Evolutionary conservation across 2,329 filamentous ascomycete species (phyloP).

Genomic region (Claviceps capensis): DNA sequence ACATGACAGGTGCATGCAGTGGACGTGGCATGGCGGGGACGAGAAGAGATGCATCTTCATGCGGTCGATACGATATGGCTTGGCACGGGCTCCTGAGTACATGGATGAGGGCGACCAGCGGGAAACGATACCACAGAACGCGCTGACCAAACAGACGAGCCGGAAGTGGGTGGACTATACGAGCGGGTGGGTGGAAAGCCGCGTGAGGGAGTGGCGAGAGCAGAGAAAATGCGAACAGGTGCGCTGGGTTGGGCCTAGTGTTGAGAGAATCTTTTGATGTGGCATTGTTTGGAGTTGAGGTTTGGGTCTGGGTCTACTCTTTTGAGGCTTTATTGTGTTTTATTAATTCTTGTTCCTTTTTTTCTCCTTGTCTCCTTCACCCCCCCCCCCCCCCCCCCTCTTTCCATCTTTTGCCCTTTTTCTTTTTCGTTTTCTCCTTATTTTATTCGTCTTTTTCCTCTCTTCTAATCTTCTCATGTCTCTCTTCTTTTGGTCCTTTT

Average conservation of each 20-base stretch:
- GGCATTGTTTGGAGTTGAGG: background rate
- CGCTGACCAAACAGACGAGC: slow-evolving; percentile 8
- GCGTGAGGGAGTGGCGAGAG: slow-evolving; percentile 14
- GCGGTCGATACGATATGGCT: slow-evolving; percentile 16
- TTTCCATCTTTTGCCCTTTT: too few relatives aligned
- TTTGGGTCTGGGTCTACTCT: too few relatives aligned
- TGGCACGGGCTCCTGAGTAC: slow-evolving; percentile 10
- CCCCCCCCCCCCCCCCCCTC: too few relatives aligned
- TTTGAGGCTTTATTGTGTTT: too few relatives aligned
- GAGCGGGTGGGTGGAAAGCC: slow-evolving; percentile 16
- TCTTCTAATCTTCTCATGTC: too few relatives aligned
- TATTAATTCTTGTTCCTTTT: too few relatives aligned
- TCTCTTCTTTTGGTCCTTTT: too few relatives aligned
- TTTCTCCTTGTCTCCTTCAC: too few relatives aligned
- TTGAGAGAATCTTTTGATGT: slow-evolving; percentile 1
- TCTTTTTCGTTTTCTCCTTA: too few relatives aligned
- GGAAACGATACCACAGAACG: slow-evolving; percentile 8
- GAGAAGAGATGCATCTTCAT: slow-evolving; percentile 16
- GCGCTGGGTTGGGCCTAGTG: slow-evolving; percentile 20
- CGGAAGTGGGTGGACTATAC: slow-evolving; percentile 16
- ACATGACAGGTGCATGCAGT: slow-evolving; percentile 15
- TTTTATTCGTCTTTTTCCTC: too few relatives aligned
- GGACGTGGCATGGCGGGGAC: slow-evolving; percentile 19
- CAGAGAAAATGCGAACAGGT: slow-evolving; percentile 15
- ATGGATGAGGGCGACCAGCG: slow-evolving; percentile 13